Evolutionary conservation across 176 grass and related monocot genomes (phyloP).

Genomic region (Olyra latifolia): DNA sequence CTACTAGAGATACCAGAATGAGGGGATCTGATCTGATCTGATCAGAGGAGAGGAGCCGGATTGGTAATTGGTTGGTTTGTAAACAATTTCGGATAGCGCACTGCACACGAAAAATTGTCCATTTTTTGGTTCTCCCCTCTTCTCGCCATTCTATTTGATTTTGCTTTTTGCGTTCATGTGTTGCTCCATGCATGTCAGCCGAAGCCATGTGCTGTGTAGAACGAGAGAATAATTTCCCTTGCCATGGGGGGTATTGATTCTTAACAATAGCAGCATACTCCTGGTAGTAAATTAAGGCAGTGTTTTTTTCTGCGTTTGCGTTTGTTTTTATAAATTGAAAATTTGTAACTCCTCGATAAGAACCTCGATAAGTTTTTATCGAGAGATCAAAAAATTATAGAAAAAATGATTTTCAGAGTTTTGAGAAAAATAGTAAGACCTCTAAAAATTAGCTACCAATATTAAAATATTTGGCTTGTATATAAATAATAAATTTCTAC

Average conservation of each 20-base stretch:
- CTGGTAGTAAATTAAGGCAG: too few relatives aligned
- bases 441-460: too few relatives aligned
- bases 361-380: too few relatives aligned
- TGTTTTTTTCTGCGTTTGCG: too few relatives aligned
- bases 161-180: background rate
- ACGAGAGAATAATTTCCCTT: background rate
- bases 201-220: background rate
- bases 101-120: background rate
- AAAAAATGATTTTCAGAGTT: too few relatives aligned
- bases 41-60: background rate
- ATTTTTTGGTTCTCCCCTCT: background rate
- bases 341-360: too few relatives aligned
- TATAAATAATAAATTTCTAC: too few relatives aligned
- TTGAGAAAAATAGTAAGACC: too few relatives aligned
- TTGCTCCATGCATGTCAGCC: background rate
- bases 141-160: background rate
- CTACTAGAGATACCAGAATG: background rate
- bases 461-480: too few relatives aligned
- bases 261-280: background rate
- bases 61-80: constrained; percentile 10
- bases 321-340: too few relatives aligned
- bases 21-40: background rate
- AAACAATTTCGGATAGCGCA: constrained; percentile 10
- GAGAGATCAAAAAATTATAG: too few relatives aligned
- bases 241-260: too few relatives aligned